Evolutionary conservation across 2,329 filamentous ascomycete species (phyloP).

Genomic region (Aspergillus phoenicis): DNA sequence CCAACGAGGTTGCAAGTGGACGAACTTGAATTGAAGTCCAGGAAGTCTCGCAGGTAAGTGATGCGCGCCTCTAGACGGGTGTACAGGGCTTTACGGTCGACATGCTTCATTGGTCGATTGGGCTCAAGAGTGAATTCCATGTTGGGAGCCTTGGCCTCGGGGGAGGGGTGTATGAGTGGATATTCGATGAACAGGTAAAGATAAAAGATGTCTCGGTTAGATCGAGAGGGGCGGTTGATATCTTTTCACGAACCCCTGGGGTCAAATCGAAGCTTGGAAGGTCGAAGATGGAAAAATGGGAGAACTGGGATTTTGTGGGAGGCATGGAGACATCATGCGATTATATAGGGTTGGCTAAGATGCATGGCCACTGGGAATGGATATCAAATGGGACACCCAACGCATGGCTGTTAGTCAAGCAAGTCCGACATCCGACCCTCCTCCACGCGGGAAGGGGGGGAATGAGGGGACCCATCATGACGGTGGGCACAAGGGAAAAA

Average conservation of each 20-base stretch:
- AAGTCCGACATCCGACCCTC: constrained; percentile 4
- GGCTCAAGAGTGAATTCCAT: constrained; percentile 21
- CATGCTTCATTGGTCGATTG: constrained; percentile 53
- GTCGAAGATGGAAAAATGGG: constrained; percentile 11
- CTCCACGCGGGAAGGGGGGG: constrained; percentile 8
- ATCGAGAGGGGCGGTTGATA: not conserved
- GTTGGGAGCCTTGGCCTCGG: not conserved
- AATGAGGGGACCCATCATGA: constrained; percentile 8
- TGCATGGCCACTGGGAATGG: not conserved
- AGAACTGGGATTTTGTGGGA: constrained; percentile 12
- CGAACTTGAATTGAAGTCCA: constrained; percentile 73
- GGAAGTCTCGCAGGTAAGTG: constrained; percentile 72
- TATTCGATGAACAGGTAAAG: not conserved
- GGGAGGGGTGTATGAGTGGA: not conserved
- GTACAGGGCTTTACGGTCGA: constrained; percentile 72
- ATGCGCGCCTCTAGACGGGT: constrained; percentile 70
- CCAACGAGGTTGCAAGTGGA: constrained; percentile 12
- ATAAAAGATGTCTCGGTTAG: not conserved
- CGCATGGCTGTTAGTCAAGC: constrained; percentile 1
- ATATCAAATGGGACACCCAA: constrained; percentile 4
- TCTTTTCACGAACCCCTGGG: constrained; percentile 14
- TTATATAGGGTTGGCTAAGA: constrained; percentile 21
- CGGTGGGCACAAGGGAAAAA: not conserved
- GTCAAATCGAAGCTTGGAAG: constrained; percentile 1
- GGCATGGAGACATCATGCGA: constrained; percentile 18